Conservation (phyloP, 306 rosid genomes). For the Astragalus glycyphyllos region DNA sequence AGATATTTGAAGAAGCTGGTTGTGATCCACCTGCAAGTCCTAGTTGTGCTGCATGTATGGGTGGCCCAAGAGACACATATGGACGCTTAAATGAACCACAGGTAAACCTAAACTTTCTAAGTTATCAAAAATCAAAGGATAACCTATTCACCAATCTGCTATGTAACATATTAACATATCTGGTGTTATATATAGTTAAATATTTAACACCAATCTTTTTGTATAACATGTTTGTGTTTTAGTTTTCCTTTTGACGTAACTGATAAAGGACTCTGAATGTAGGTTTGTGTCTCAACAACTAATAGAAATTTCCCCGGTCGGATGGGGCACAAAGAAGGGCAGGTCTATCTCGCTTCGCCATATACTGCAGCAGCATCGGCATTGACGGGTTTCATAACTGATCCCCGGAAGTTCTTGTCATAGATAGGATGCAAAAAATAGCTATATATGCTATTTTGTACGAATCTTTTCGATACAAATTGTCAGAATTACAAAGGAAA, state of each 20-base stretch:
- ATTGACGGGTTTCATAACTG: slow-evolving; percentile 81
- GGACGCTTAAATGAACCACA: slow-evolving; percentile 78
- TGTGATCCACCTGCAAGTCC: slow-evolving; percentile 94
- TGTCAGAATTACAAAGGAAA: too few species aligned
- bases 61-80: slow-evolving; percentile 86
- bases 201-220: neutral
- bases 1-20: slow-evolving; percentile 93
- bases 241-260: slow-evolving; percentile 24
- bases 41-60: slow-evolving; percentile 89
- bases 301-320: slow-evolving; percentile 90
- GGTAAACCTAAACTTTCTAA: slow-evolving; percentile 47
- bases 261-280: slow-evolving; percentile 34
- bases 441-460: too few species aligned
- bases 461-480: too few species aligned
- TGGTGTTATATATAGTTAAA: too few species aligned
- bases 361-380: slow-evolving; percentile 95
- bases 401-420: slow-evolving; percentile 81
- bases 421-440: slow-evolving; percentile 29
- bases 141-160: neutral
- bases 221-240: neutral
- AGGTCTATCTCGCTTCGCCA: slow-evolving; percentile 87
- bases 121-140: neutral
- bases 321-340: slow-evolving; percentile 92
- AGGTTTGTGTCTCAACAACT: slow-evolving; percentile 72
- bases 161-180: neutral